Evolutionary conservation across 106 monocot species (phyloP).

Genomic region (Narthecium ossifragum): DNA sequence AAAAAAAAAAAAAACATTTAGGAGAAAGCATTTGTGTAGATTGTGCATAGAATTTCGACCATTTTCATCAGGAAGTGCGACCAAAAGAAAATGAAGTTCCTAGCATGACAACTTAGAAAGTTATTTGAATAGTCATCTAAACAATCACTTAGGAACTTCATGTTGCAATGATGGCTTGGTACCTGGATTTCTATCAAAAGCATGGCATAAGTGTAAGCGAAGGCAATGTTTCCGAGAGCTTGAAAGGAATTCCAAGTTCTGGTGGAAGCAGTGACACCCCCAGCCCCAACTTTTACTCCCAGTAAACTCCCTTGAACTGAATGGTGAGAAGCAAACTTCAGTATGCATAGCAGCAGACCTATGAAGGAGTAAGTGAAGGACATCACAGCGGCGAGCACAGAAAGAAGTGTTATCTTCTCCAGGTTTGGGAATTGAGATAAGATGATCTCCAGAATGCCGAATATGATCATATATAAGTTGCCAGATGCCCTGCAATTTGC

Average conservation of each 20-base stretch:
- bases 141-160: no score
- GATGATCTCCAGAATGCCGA: conserved; percentile 35
- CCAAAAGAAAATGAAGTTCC: background rate
- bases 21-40: background rate
- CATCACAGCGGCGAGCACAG: conserved; percentile 42
- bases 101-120: background rate
- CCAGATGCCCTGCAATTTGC: conserved; percentile 34
- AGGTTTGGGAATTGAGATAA: conserved; percentile 53
- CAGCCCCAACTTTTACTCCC: conserved; percentile 27
- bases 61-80: background rate
- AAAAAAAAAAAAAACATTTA: background rate
- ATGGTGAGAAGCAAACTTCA: conserved; percentile 26
- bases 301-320: conserved; percentile 23
- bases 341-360: conserved; percentile 19
- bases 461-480: conserved; percentile 36
- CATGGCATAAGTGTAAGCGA: conserved; percentile 56
- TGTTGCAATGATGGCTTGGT: no score
- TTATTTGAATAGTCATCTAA: background rate
- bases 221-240: conserved; percentile 69
- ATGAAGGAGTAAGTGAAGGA: conserved; percentile 56
- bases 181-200: conserved; percentile 70
- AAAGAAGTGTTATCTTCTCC: conserved; percentile 51
- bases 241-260: conserved; percentile 54
- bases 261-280: conserved; percentile 27
- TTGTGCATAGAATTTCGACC: no score